A percentile compares a stretch with the other conserved stretches of the same genome.
Conservation (phyloP, 208 protist species). For the Angomonas ambiguus region DNA sequence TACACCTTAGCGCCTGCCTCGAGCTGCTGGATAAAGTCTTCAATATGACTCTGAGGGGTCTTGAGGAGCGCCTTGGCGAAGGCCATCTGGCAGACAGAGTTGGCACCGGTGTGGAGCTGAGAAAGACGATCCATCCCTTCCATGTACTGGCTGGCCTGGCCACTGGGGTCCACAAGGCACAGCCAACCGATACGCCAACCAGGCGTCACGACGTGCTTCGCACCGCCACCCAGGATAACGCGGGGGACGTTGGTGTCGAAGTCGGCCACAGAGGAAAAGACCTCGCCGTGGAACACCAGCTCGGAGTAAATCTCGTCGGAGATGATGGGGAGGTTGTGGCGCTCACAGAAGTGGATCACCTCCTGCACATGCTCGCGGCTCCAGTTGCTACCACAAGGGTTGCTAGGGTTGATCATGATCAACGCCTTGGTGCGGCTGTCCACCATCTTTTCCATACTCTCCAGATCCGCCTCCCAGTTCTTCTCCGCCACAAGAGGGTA, state of each 20-base stretch:
- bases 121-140: slow-evolving; percentile 52
- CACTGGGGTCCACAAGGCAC: slow-evolving; percentile 60
- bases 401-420: slow-evolving; percentile 94
- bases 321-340: slow-evolving; percentile 87
- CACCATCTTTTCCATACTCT: slow-evolving; percentile 63
- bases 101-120: slow-evolving; percentile 86
- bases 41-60: slow-evolving; percentile 38
- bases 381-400: slow-evolving; percentile 94
- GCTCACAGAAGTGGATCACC: slow-evolving; percentile 79
- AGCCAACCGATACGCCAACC: slow-evolving; percentile 93
- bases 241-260: slow-evolving; percentile 82
- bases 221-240: slow-evolving; percentile 83
- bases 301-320: slow-evolving; percentile 95
- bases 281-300: slow-evolving; percentile 80
- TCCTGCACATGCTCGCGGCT: slow-evolving; percentile 70
- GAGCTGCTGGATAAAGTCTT: slow-evolving; percentile 46
- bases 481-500: slow-evolving; percentile 82
- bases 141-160: slow-evolving; percentile 25
- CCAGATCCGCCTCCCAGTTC: slow-evolving; percentile 90
- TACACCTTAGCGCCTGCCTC: slow-evolving; percentile 46
- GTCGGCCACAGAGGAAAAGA: slow-evolving; percentile 77
- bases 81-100: slow-evolving; percentile 84
- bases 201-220: slow-evolving; percentile 91
- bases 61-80: slow-evolving; percentile 75
- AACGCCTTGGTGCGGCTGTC: slow-evolving; percentile 87